Evolutionary conservation across 371 early-diverging fungal genomes (phyloP).

Genomic region (Rhizopus sp.): DNA sequence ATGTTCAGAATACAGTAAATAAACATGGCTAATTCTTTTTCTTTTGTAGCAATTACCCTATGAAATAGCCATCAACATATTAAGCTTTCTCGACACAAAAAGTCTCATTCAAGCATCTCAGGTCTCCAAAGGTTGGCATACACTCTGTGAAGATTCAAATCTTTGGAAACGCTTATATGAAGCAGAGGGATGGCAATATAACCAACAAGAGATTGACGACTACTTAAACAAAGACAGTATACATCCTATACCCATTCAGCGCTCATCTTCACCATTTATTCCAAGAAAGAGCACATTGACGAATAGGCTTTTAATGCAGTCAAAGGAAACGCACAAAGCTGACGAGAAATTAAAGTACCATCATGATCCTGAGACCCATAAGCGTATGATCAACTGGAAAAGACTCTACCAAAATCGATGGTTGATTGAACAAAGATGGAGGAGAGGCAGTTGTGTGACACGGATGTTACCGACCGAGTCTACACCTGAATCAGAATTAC

Average conservation of each 20-base stretch:
- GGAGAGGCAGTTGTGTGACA: slow-evolving; percentile 38
- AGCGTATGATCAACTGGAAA: slow-evolving; percentile 39
- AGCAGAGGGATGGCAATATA: slow-evolving; percentile 53
- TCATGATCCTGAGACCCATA: slow-evolving; percentile 31
- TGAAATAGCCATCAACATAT: slow-evolving; percentile 64
- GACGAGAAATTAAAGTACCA: slow-evolving; percentile 71
- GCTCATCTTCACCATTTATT: slow-evolving; percentile 57
- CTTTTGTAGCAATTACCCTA: slow-evolving; percentile 51
- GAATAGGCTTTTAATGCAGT: slow-evolving; percentile 18
- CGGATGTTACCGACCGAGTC: slow-evolving; percentile 35
- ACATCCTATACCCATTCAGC: slow-evolving; percentile 12
- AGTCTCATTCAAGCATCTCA: slow-evolving; percentile 51
- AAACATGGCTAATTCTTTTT: not conserved
- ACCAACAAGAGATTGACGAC: slow-evolving; percentile 46
- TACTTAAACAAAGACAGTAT: slow-evolving; percentile 33
- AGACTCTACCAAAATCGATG: slow-evolving; percentile 34
- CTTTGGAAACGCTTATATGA: slow-evolving; percentile 68
- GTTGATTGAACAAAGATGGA: slow-evolving; percentile 42
- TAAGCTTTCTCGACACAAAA: slow-evolving; percentile 51
- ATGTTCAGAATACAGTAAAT: not conserved
- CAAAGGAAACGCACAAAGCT: slow-evolving; percentile 49
- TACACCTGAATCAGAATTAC: slow-evolving; percentile 68
- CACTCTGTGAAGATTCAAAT: slow-evolving; percentile 55
- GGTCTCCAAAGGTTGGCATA: slow-evolving; percentile 68
- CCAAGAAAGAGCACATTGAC: slow-evolving; percentile 55